Base-by-base conservation (phyloP, 1,139 yeast species). In the Wickerhamomyces sp. region DNA sequence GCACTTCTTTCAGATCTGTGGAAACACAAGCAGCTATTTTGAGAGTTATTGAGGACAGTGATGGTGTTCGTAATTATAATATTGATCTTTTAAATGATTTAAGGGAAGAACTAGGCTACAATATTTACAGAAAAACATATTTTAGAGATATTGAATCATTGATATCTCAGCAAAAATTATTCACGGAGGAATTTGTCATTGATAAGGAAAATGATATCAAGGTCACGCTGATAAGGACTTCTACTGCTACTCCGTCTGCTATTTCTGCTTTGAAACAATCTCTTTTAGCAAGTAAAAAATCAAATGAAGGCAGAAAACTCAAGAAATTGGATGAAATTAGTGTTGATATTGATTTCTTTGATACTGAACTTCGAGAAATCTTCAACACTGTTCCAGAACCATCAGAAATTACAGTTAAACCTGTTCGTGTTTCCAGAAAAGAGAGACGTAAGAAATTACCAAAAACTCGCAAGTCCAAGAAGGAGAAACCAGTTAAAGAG, bases 11-110 rank as follows among this genome's bases (percentile, higher is more conserved):
- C 41, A 63, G 58, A 18, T 54, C 58, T 3, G 47, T 55, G 31
- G 64, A 61, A 36, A 55, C 69, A 15, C 54, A 58, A 14, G 46
- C 51, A 3, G 58, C 57, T 7, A 44, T 65, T 2, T 27, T 64
- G 26, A 42, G 54, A n/a, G 38, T 63, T 12, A 39, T 67, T 15
- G 45, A 51, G 7, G 58, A 59, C 4, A 46, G 53, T 34, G 51
- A 53, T 35, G 71, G 71, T 7, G 59, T 61, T 3, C 44, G 58
- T 26, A 61, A 56, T 24, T 57, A 60, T 4, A 64, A 61, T 3
- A 32, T 39, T 3, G 39, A 41, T 13, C 47, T 65, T 10, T 38
- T 48, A 7, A 37, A 42, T 12, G 50, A 45, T 8, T 37, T 63
- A 6, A 50, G 56, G 32, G 53, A 48, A 9, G 52, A 46, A 34